A percentile compares a stretch with the other conserved stretches of the same genome.
phyloP scores from a whole-genome alignment of 2,329 filamentous ascomycete genomes.

The Sclerotiophoma versabilis region DNA sequence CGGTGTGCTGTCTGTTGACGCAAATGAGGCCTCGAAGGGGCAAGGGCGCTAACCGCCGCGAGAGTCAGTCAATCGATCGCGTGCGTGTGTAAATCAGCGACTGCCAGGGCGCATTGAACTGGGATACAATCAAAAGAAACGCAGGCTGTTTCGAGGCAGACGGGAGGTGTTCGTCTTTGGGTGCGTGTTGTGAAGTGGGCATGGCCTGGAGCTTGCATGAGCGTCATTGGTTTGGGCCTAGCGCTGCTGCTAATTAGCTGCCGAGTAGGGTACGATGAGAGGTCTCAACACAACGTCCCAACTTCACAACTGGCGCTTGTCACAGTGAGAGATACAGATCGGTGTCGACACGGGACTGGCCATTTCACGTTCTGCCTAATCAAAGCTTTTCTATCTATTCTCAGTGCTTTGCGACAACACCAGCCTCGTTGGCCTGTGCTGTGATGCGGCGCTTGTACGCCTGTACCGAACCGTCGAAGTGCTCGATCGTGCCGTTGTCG shows the following conservation, averaged over 20 bases:
- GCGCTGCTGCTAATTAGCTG: constrained; percentile 25
- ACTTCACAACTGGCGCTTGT: constrained; percentile 1
- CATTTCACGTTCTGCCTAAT: not conserved
- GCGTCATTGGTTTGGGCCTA: constrained; percentile 29
- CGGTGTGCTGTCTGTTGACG: constrained; percentile 38
- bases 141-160: constrained; percentile 17
- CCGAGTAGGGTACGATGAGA: constrained; percentile 14
- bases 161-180: constrained; percentile 16
- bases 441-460: constrained; percentile 97
- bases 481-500: constrained; percentile 90
- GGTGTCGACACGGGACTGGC: not conserved
- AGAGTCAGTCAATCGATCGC: constrained; percentile 22
- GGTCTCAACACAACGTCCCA: constrained; percentile 10
- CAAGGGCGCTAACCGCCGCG: constrained; percentile 36
- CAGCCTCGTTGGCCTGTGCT: constrained; percentile 84
- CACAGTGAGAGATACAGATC: not conserved
- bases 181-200: constrained; percentile 27
- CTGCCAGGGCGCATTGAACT: constrained; percentile 35
- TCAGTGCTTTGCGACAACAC: constrained; percentile 73
- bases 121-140: constrained; percentile 22
- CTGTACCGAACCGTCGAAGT: constrained; percentile 94
- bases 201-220: constrained; percentile 21
- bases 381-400: not conserved
- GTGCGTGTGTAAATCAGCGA: constrained; percentile 35
- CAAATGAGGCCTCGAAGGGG: constrained; percentile 34